Conservation (phyloP, 371 early-diverging fungal genomes). For the Mortierella sp. region DNA sequence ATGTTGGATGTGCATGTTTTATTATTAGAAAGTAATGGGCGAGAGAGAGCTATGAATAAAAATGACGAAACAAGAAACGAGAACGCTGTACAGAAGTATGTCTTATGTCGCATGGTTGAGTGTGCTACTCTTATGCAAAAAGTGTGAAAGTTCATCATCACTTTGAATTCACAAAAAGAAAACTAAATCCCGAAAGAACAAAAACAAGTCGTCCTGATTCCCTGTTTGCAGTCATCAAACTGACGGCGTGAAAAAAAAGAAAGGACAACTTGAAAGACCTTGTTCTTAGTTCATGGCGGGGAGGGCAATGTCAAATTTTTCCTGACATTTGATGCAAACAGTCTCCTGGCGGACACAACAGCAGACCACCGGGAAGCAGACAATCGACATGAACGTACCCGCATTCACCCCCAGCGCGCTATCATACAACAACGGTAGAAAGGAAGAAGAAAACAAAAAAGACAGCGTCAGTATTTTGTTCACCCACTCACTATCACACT, state of each 20-base stretch:
- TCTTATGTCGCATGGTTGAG: neutral
- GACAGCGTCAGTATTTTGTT: neutral
- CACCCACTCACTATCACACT: neutral
- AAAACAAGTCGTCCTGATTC: neutral
- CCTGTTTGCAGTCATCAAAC: neutral
- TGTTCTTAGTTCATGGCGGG: slow-evolving; percentile 23
- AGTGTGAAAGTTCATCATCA: neutral
- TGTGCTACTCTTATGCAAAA: neutral
- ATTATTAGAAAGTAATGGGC: neutral
- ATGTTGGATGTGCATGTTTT: neutral
- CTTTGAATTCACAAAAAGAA: neutral
- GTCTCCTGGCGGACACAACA: slow-evolving; percentile 48
- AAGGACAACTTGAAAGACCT: neutral
- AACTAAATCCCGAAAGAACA: neutral
- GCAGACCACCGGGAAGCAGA: slow-evolving; percentile 49
- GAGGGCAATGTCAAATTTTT: slow-evolving; percentile 46
- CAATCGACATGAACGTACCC: slow-evolving; percentile 41
- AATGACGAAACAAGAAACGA: neutral
- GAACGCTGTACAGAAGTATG: neutral
- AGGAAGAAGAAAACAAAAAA: neutral
- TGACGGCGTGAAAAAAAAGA: neutral
- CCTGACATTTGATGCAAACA: slow-evolving; percentile 48
- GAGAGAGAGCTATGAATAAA: neutral
- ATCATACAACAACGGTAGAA: neutral
- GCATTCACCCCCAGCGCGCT: slow-evolving; percentile 41